Percentiles rank a stretch among this genome's conserved stretches.
These are phyloP conservation scores for Candida frijolesensis DNA, from an alignment of 1,139 yeast species.

Conservation along the genomic window DNA sequence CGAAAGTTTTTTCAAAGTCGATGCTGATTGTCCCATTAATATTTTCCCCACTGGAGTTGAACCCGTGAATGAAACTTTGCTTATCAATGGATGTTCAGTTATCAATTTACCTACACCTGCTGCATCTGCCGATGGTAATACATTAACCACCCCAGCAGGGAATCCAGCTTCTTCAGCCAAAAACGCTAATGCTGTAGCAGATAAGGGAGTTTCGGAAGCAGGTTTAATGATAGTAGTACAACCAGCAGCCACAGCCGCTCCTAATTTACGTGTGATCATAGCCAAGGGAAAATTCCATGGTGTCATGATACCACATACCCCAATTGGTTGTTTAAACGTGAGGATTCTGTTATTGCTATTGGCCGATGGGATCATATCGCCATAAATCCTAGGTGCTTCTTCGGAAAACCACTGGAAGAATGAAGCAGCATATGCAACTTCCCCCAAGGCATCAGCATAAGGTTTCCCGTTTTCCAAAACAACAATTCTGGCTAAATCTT, in stretches of 20 bases:
- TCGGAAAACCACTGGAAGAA: conserved; percentile 88
- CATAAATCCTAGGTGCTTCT: conserved; percentile 78
- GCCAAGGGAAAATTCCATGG: conserved; percentile 98
- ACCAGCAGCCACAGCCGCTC: conserved; percentile 92
- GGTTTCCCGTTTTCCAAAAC: conserved; percentile 89
- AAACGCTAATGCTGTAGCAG: conserved; percentile 79
- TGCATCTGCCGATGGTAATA: conserved; percentile 60
- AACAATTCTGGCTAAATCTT: conserved; percentile 72
- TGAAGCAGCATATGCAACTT: conserved; percentile 73
- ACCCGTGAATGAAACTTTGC: conserved; percentile 88
- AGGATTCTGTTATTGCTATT: conserved; percentile 59
- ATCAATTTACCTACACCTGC: conserved; percentile 66
- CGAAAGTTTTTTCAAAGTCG: conserved; percentile 79
- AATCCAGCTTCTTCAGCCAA: conserved; percentile 79
- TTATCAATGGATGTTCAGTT: conserved; percentile 67
- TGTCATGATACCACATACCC: conserved; percentile 87
- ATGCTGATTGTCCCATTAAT: conserved; percentile 74
- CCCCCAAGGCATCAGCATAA: conserved; percentile 73
- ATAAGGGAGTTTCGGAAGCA: conserved; percentile 84
- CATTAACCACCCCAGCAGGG: conserved; percentile 82
- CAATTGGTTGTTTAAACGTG: conserved; percentile 78
- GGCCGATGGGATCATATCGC: conserved; percentile 70
- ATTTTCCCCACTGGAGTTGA: conserved; percentile 83
- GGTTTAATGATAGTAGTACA: conserved; percentile 91
- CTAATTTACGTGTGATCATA: conserved; percentile 90